These are phyloP conservation scores for Galerina marginata DNA, from an alignment of 768 basidiomycete genomes.

Conservation along the genomic window DNA sequence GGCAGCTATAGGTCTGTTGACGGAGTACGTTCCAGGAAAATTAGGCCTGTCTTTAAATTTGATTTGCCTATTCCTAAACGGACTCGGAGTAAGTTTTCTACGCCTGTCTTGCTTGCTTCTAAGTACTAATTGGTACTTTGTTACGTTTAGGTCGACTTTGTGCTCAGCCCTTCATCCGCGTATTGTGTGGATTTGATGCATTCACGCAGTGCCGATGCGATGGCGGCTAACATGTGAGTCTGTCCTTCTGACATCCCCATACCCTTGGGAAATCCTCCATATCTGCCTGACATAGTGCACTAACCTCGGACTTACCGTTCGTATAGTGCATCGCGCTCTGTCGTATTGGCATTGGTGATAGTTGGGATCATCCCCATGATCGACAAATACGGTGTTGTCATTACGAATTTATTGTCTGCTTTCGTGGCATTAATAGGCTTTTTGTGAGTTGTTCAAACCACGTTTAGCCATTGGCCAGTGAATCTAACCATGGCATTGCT, in stretches of 20 bases:
- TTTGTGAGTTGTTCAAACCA: constrained; percentile 43
- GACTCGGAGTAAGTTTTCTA: constrained; percentile 55
- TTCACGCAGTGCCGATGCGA: constrained; percentile 62
- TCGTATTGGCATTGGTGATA: constrained; percentile 47
- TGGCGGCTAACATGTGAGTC: constrained; percentile 56
- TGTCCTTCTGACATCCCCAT: not conserved
- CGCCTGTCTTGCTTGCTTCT: not conserved
- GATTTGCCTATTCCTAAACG: constrained; percentile 65
- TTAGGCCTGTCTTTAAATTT: constrained; percentile 59
- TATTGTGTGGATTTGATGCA: constrained; percentile 69
- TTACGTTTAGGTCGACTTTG: constrained; percentile 53
- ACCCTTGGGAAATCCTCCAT: too few species aligned
- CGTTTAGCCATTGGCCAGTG: not conserved
- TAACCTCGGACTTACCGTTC: not conserved
- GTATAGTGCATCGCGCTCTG: constrained; percentile 52
- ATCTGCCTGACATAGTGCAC: not conserved
- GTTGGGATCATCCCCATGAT: constrained; percentile 60
- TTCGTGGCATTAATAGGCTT: constrained; percentile 55
- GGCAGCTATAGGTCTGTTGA: constrained; percentile 52
- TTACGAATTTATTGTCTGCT: constrained; percentile 54
- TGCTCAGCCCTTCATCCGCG: constrained; percentile 57
- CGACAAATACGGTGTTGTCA: constrained; percentile 53
- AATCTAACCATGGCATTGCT: not conserved
- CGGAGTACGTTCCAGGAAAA: constrained; percentile 51
- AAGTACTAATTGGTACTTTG: not conserved